Base-by-base conservation (phyloP, 257 asterid species). In the Primulina huaijiensis region DNA sequence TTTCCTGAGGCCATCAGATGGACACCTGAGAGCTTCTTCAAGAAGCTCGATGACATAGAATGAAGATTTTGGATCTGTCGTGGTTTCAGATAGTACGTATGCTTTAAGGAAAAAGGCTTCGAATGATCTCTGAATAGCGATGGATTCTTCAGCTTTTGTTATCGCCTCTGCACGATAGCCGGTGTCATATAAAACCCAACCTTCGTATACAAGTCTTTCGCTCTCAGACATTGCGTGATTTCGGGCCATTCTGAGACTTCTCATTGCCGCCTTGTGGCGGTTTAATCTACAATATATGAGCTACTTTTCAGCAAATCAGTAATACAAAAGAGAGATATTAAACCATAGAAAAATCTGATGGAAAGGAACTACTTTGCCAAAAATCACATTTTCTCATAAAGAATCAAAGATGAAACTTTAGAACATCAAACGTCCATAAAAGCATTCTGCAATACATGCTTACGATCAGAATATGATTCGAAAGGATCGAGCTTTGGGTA, bases 21-120 rank as follows among this genome's bases (percentile, higher is more conserved):
- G 98, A 76, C 98, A 94, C 80, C 96, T 85, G 60, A 94, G 97
- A 75, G 99, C 97, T 84, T 94, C 98, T 79, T 89, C 96, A 27
- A 94, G 90, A 74, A 94, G 90, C 72, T 85, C 69, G 74, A 94
- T 89, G n/a, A 94, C 94, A 71, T 91, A 87, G 73, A 71, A 68
- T 3, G 92, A 89, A 57, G 98, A 86, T 62, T 89, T 92, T 6
- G 87, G 69, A 78, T 91, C 92, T 0, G 84, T 83, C 14, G 84
- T 86, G 33, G 88, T 82, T 83, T 94, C 99, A 43, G 95, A 89
- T 53, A 94, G 79, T 74, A 91, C 85, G 74, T 82, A 91, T 33
- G 97, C 97, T 84, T 94, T 94, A 16, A 94, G 80, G 82, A 94
- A 94, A 80, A 80, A 94, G 70, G 97, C 99, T 77, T 94, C 99